Percentiles rank a stretch among this genome's conserved stretches.
phyloP scores from a whole-genome alignment of 345 rosid genomes.

The Arabidopsis thaliana region TAIR10.1 NC_003076.8:24047001-24047500 shows the following conservation, averaged over 20 bases:
- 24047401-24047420: constrained; percentile 3
- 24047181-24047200: constrained; percentile 42
- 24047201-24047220: constrained; percentile 48
- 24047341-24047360: constrained; percentile 17
- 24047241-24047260: constrained; percentile 45
- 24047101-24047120: background rate
- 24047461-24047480: constrained; percentile 24
- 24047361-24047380: constrained; percentile 25
- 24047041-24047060: accelerated
- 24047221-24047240: constrained; percentile 47
- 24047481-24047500: background rate
- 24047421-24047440: constrained; percentile 28
- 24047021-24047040: constrained; percentile 35
- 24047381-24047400: constrained; percentile 48
- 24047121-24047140: background rate
- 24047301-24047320: constrained; percentile 28
- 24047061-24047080: constrained; percentile 44
- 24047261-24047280: constrained; percentile 1
- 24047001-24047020: constrained; percentile 45
- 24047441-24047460: constrained; percentile 15
- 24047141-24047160: constrained; percentile 40
- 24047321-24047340: background rate
- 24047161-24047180: constrained; percentile 53
- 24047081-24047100: constrained; percentile 38
- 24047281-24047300: constrained; percentile 44